A percentile compares a stretch with the other conserved stretches of the same genome.
These are phyloP conservation scores for Trichoderma koningiopsis DNA, from an alignment of 2,329 filamentous ascomycete genomes.

Conservation along the genomic window DNA sequence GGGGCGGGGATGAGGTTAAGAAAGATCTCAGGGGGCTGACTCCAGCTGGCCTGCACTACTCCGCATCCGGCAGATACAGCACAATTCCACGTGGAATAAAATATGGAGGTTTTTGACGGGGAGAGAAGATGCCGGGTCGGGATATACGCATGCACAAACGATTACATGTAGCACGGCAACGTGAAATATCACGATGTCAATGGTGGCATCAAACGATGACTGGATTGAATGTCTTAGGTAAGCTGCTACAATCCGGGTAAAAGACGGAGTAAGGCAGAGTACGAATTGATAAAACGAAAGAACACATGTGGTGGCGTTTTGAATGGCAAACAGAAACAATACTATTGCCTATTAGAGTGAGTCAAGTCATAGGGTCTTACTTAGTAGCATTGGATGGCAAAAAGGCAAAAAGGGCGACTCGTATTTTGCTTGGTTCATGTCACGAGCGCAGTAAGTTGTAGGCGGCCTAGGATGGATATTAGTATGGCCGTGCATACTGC, in stretches of 20 bases:
- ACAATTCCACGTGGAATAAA: neutral
- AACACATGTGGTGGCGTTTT: neutral
- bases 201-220: neutral
- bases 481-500: neutral
- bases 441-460: neutral
- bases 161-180: too few relatives aligned
- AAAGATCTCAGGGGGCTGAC: conserved; percentile 2
- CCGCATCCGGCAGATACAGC: neutral
- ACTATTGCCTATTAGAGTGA: neutral
- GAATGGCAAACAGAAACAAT: neutral
- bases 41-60: conserved; percentile 10
- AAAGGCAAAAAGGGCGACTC: conserved; percentile 11
- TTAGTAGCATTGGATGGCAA: neutral
- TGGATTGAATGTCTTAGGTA: neutral
- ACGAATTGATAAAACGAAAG: neutral
- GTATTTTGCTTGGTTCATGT: neutral
- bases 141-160: neutral
- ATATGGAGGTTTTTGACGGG: neutral
- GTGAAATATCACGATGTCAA: neutral
- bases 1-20: neutral
- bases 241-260: neutral
- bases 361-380: neutral
- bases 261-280: neutral
- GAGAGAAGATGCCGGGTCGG: neutral
- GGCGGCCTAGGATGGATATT: neutral